Evolutionary conservation across 2,329 filamentous ascomycete species (phyloP), one percentile per base, ranked within the genome.

Genomic region (Uncinocarpus reesii): DNA sequence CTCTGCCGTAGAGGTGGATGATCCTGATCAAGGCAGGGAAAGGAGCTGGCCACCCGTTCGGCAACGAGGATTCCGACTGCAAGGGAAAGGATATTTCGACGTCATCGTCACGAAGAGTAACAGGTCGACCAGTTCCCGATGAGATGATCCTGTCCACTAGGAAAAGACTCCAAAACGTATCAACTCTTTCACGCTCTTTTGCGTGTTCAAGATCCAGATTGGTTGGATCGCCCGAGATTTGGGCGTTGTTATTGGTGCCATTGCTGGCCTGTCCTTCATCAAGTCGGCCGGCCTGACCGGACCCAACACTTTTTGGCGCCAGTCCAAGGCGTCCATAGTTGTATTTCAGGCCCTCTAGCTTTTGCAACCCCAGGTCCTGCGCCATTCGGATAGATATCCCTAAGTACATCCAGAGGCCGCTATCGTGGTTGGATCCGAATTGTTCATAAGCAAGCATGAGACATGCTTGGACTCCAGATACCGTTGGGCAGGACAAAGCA

Each of bases 401-500:
- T 1, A 94, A 72, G 60, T 93, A 94, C 86, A 94, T 93, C 87
- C 88, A 95, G 5, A 95, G 66, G 0, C 86, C 86, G 62, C 86
- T 93, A 59, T 94, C 88, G 57, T 89, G 85, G 55, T 86, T 86
- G 8, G 85, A 84, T 1, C 87, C 88, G 56, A 95, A 94, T 36
- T 89, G 83, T 56, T 93, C 86, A 59, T 94, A 94, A 0, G 86
- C 87, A 66, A 95, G 78, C 23, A 95, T 69, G 8, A 94, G 67
- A 42, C 83, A 88, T 0, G 87, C 86, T 58, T 94, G 88, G 0
- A 92, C 85, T 7, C 86, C 86, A 20, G 84, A 83, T 1, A 93
- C 81, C 1, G 82, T 87, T 0, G 87, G 87, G 52, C 84, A 92
- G 0, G 85, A 78, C 53, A 93, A 88, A 0, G 83, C 84, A 57